Percentiles rank a stretch among this genome's conserved stretches.
These are phyloP conservation scores for Daldinia bambusicola DNA, from an alignment of 495 filamentous ascomycete genomes.

Conservation along the genomic window DNA sequence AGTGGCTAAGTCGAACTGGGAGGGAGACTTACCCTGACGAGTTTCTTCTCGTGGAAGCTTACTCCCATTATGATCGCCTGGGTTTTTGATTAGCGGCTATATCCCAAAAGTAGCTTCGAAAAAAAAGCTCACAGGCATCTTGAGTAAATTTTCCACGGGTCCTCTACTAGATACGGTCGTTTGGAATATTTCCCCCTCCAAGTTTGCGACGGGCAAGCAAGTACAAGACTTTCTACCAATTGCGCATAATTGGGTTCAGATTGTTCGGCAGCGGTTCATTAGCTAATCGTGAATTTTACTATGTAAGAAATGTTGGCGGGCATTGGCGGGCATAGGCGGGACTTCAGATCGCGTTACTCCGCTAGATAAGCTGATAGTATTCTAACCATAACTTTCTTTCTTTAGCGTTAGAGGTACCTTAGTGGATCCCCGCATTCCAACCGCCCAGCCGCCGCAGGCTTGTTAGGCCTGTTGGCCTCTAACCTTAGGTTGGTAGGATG, in stretches of 20 bases:
- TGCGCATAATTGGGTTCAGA: slow-evolving; percentile 7
- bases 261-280: slow-evolving; percentile 16
- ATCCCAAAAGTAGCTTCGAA: neutral
- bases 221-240: slow-evolving; percentile 6
- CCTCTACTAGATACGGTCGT: slow-evolving; percentile 6
- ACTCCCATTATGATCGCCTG: slow-evolving; percentile 87
- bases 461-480: slow-evolving; percentile 1
- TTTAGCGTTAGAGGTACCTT: slow-evolving; percentile 5
- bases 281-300: slow-evolving; percentile 7
- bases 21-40: slow-evolving; percentile 73
- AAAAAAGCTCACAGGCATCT: slow-evolving; percentile 29
- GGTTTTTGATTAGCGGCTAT: slow-evolving; percentile 14
- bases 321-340: no score
- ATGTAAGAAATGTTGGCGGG: neutral
- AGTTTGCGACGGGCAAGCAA: slow-evolving; percentile 9
- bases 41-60: slow-evolving; percentile 82
- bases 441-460: slow-evolving; percentile 23
- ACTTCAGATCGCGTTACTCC: no score
- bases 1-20: neutral
- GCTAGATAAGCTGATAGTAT: slow-evolving; percentile 31
- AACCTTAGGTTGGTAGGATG: no score
- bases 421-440: slow-evolving; percentile 37
- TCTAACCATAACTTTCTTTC: neutral
- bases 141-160: slow-evolving; percentile 21
- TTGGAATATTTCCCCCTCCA: slow-evolving; percentile 20